Evolutionary conservation across 352 stramenopile species (phyloP), one percentile per base, ranked within the genome.

Genomic region (Phytophthora fragariaefolia): DNA sequence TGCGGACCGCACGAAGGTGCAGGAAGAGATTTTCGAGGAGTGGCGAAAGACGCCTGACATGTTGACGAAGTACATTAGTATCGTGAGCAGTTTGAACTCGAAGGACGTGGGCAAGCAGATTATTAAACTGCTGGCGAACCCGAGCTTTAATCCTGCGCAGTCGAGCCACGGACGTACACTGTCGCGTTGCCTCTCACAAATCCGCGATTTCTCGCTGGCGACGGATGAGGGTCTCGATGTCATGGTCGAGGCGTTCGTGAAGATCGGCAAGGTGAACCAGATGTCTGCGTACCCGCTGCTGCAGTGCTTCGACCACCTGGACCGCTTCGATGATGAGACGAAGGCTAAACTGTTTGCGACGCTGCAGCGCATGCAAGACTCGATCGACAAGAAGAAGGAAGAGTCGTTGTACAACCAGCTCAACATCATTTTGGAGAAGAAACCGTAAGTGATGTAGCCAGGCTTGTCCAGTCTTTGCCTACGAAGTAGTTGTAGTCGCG

Each of bases 331-430:
- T 15, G 79, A 82, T 6, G 79, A 53, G 9, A 89, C 80, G 6
- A 85, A 90, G 65, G 40, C 54, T 15, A 91, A 87, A 61, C 52
- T 92, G 36, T 63, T 82, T 36, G 64, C 60, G 27, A 73, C 77
- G 9, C 66, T 95, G 40, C 66, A 92, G 60, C 74, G 80, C 43
- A 86, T 95, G 80, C 87, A 93, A 40, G 76, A 86, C 58, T 75
- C 80, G 42, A 90, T 93, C 59, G 85, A 91, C 76, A 87, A 83
- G 72, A 90, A 90, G 65, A 89, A 87, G 62, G 80, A 93, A 46
- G 83, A 93, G 65, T 93, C 85, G 69, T 77, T 93, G 12, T 93
- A 88, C 76, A 93, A 91, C 74, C 86, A 93, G 68, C 82, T 95
- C 22, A 93, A 84, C 72, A 93, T 95, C 58, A 91, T 93, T 57